Percentiles rank a stretch among this genome's conserved stretches.
These are phyloP conservation scores for Didymella exigua DNA, from an alignment of 2,329 filamentous ascomycete genomes.

Conservation along the genomic window DNA sequence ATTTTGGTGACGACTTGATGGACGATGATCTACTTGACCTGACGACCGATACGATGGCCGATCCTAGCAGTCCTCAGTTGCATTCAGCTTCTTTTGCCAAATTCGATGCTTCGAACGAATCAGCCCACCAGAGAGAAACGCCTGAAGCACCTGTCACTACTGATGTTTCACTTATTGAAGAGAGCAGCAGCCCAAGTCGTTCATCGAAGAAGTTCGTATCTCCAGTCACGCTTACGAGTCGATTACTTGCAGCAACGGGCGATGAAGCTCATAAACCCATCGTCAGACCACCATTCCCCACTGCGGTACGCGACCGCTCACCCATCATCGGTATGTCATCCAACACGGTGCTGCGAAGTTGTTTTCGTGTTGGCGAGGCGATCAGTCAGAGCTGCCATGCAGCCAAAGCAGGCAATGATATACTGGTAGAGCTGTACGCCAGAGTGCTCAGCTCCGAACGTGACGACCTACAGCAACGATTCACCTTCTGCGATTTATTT, in stretches of 20 bases:
- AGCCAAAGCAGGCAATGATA: slow-evolving; percentile 55
- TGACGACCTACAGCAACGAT: slow-evolving; percentile 62
- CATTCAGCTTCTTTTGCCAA: slow-evolving; percentile 6
- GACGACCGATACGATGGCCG: slow-evolving; percentile 4
- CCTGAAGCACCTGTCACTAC: not conserved
- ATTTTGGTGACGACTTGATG: slow-evolving; percentile 31
- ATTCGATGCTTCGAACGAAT: not conserved
- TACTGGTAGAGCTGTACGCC: slow-evolving; percentile 67
- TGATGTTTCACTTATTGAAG: not conserved
- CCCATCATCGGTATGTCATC: slow-evolving; percentile 60
- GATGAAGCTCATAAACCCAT: slow-evolving; percentile 50
- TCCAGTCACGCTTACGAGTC: slow-evolving; percentile 30
- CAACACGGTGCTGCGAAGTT: slow-evolving; percentile 59
- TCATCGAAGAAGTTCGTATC: slow-evolving; percentile 27
- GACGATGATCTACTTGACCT: slow-evolving; percentile 34
- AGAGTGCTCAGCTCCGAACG: slow-evolving; percentile 64
- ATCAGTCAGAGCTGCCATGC: slow-evolving; percentile 56
- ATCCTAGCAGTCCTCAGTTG: not conserved
- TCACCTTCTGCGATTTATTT: slow-evolving; percentile 68
- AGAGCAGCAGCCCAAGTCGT: not conserved
- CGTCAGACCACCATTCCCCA: slow-evolving; percentile 59
- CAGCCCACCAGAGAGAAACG: not conserved
- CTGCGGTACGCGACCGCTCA: slow-evolving; percentile 57
- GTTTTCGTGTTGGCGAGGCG: slow-evolving; percentile 69
- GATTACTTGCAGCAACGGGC: slow-evolving; percentile 17